Percentiles rank a stretch among this genome's conserved stretches.
These are phyloP conservation scores for Ascochyta lentis DNA, from an alignment of 2,329 filamentous ascomycete species.

Conservation along the genomic window DNA sequence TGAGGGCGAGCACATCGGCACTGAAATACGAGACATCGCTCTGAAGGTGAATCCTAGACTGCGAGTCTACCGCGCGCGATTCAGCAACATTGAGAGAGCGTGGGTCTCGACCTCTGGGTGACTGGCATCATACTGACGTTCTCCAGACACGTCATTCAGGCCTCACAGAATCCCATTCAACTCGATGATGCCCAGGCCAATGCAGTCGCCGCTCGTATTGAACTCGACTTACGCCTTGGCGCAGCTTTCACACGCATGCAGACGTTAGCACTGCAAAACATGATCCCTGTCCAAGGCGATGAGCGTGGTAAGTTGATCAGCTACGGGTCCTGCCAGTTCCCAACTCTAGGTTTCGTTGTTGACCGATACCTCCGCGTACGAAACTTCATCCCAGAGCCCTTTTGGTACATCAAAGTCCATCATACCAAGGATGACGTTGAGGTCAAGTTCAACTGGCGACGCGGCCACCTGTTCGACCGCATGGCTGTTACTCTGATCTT, in stretches of 20 bases:
- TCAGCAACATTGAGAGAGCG: constrained; percentile 95
- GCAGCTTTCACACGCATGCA: constrained; percentile 91
- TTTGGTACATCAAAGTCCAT: constrained; percentile 89
- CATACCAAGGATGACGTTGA: constrained; percentile 79
- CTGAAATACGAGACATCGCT: constrained; percentile 86
- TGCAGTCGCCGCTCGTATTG: constrained; percentile 87
- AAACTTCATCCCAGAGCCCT: constrained; percentile 89
- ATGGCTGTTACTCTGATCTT: constrained; percentile 81
- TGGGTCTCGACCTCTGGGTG: constrained; percentile 53
- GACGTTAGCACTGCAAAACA: constrained; percentile 74
- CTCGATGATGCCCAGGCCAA: constrained; percentile 87
- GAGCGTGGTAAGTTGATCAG: constrained; percentile 71
- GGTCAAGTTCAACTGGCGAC: constrained; percentile 83
- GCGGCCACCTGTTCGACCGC: constrained; percentile 86
- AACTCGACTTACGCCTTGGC: constrained; percentile 89
- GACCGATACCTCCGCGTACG: constrained; percentile 93
- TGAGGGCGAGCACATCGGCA: constrained; percentile 95
- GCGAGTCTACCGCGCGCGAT: constrained; percentile 82
- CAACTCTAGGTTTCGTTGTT: constrained; percentile 94
- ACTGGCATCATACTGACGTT: background rate
- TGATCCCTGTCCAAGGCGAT: constrained; percentile 69
- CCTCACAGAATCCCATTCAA: constrained; percentile 76
- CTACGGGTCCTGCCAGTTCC: constrained; percentile 97
- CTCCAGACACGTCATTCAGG: constrained; percentile 80
- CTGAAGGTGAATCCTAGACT: constrained; percentile 74